Base-by-base conservation (phyloP, 78 protist genomes). In the Dictyostelium citrinum region DNA sequence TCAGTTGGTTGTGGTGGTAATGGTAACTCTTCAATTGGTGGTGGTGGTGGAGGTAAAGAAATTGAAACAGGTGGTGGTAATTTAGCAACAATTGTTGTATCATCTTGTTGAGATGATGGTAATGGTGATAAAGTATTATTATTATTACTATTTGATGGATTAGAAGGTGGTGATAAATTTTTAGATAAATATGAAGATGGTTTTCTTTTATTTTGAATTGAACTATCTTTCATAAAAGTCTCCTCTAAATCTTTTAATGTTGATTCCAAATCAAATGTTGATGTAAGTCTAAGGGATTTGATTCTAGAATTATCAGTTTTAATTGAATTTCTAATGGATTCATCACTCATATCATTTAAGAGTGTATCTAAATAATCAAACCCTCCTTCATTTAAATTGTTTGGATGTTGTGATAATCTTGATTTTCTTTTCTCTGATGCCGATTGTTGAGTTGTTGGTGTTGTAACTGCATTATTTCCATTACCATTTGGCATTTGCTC, bases 351-450 rank as follows among this genome's bases (percentile, higher is more conserved):
- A 67, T 88, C 93, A 67, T 78, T 88, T 24, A 88, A 46, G 2
- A 88, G 51, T 64, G 93, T 78, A 64, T 88, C 93, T n/a, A 88
- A 68, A 46, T 78, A 78, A 64, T 88, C 93, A 64, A 88, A 88
- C 24, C 77, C 88, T 14, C 84, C 83, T 35, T 43, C 84, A 39
- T 29, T 64, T 8, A 24, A 43, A 31, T 78, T 43, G 1, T 46
- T 27, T 17, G 64, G 74, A 20, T 74, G 82, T 70, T 88, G 82
- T 78, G 93, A 88, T 79, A 78, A 33, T 33, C 93, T 45, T 37
- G 91, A 84, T 74, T 84, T 84, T 76, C 91, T 84, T 84, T 49
- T 55, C 31, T 51, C 81, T 72, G 35, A 2, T 35, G 22, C 20
- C 35, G 58, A n/a, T 49, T 9, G 45, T 35, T 12, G 24, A 2